Base-by-base conservation (phyloP, 2,329 filamentous ascomycete genomes). In the Westerdykella aurantiaca region DNA sequence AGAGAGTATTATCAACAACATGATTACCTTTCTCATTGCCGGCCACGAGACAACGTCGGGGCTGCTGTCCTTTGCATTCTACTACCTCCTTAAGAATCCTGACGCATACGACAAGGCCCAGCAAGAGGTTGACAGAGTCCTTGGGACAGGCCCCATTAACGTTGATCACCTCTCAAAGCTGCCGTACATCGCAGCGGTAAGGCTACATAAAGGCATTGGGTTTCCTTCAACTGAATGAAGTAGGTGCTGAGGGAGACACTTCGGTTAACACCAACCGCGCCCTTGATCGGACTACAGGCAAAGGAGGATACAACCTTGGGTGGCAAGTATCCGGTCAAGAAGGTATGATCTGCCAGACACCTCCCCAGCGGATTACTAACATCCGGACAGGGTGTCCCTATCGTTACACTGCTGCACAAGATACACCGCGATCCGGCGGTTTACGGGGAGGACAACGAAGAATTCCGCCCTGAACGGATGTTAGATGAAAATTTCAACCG, bases 1-100 rank as follows among this genome's bases (percentile, higher is more conserved):
- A 4, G 75, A 76, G 9, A 77, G 79, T 46, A 75, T 85, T 39
- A 73, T 83, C 38, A 80, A 85, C 61, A 83, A 87, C 60, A 80
- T 87, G 51, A 78, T 85, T 42, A 77, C 77, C 2, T 84, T 86
- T 70, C 75, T 84, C 34, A 81, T 81, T 41, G 79, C 64, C 69
- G 54, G 56, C 76, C 47, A 69, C 63, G 48, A 69, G 64, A 67
- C 64, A 1, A 68, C 65, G 4, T 67, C 65, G 11, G 64, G 64
- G 4, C 44, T 67, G 2, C 46, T 69, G 6, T 69, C 66, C 0
- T 71, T 70, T 6, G 65, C 69, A 7, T 73, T 81, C 47, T 73
- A 76, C 51, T 72, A 76, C 40, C 66, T 82, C 2, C 50, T 76
- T 1, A 72, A 74, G 61, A 76, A 77, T 55, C 77, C 77, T 0